phyloP scores from a whole-genome alignment of 129 eudicot genomes.

The Arctium minus region DNA sequence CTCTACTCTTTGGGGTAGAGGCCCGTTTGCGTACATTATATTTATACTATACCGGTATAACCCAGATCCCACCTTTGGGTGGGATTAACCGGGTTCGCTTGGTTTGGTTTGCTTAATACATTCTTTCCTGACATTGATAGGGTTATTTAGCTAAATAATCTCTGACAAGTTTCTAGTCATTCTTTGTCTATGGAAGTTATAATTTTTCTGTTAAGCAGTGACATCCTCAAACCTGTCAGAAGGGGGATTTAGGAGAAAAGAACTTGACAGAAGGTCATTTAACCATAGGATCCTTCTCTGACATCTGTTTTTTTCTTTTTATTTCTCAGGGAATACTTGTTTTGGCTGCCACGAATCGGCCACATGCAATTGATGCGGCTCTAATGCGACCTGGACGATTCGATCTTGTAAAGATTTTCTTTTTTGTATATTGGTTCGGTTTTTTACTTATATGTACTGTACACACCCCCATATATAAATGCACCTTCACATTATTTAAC shows the following conservation, averaged over 20 bases:
- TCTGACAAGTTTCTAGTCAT: not conserved
- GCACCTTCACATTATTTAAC: not conserved
- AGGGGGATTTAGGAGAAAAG: not conserved
- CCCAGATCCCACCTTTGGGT: too few relatives aligned
- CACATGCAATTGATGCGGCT: constrained; percentile 84
- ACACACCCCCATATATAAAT: not conserved
- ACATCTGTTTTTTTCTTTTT: not conserved
- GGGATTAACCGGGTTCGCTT: not conserved
- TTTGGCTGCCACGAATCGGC: constrained; percentile 97
- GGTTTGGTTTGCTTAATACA: not conserved
- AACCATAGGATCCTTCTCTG: not conserved
- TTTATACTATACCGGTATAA: not conserved
- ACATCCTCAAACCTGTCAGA: not conserved
- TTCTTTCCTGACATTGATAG: too few relatives aligned
- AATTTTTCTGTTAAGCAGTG: not conserved
- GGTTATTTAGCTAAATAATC: not conserved
- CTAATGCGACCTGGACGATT: constrained; percentile 98
- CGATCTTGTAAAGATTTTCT: constrained; percentile 59
- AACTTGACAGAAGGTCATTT: not conserved
- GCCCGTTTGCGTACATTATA: not conserved
- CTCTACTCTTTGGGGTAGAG: not conserved
- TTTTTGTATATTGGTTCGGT: not conserved
- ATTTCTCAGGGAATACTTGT: constrained; percentile 88
- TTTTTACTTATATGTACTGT: not conserved
- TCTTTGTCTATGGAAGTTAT: not conserved